These are phyloP conservation scores for Rhododendron griersonianum DNA, from an alignment of 148 eudicot species.

Conservation along the genomic window DNA sequence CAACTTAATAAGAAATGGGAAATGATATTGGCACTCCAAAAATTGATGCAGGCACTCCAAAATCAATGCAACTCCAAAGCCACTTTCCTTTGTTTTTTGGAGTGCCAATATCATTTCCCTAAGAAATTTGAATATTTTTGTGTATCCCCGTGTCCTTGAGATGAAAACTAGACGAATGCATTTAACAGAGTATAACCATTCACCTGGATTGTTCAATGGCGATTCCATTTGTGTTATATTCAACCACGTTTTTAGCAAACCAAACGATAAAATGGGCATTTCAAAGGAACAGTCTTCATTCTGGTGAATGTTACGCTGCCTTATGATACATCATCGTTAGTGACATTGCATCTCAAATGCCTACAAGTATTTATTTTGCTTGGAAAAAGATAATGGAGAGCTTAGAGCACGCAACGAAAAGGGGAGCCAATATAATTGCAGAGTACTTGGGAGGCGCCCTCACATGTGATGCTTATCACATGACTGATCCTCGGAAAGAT, in stretches of 20 bases:
- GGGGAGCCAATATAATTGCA: constrained; percentile 58
- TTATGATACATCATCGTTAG: background rate
- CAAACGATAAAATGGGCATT: background rate
- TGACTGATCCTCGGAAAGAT: constrained; percentile 54
- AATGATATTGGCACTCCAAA: too few species aligned
- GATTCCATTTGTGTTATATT: background rate
- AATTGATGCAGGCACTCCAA: too few species aligned
- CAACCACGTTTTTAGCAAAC: background rate
- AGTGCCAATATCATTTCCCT: too few species aligned
- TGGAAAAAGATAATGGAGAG: constrained; percentile 38
- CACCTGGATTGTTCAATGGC: background rate
- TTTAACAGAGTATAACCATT: background rate
- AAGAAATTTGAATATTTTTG: background rate
- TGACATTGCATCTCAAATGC: background rate
- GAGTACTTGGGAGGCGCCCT: constrained; percentile 61
- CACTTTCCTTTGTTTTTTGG: too few species aligned
- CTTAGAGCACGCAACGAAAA: constrained; percentile 48
- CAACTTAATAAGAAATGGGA: background rate
- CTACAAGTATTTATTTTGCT: background rate
- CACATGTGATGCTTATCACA: constrained; percentile 60
- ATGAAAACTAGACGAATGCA: background rate
- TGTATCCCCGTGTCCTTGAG: background rate
- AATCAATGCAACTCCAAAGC: too few species aligned
- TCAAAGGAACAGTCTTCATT: background rate
- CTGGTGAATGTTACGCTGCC: background rate